Base-by-base conservation (phyloP, 2,329 filamentous ascomycete genomes). In the Scopulariopsis brevicaulis region DNA sequence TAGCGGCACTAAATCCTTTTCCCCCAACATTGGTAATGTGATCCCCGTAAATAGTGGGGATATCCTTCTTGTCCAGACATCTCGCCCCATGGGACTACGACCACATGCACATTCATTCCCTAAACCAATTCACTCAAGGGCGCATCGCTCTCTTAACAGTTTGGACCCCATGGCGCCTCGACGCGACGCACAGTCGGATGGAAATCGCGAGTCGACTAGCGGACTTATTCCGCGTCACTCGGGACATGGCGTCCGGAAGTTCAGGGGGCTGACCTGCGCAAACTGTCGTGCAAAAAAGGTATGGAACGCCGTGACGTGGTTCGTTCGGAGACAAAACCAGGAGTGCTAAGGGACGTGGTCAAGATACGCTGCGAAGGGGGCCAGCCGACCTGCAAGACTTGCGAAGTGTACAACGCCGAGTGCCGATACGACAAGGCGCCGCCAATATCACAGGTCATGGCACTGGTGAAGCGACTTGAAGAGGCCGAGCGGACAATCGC, bases 371-470 rank as follows among this genome's bases (percentile, higher is more conserved):
- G 67, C 55, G 67, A 67, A 24, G 66, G 68, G 7, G 58, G 58
- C 11, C 65, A 67, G 56, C 68, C 67, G 2, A 59, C 52, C 8
- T 70, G 67, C 61, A 67, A 66, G 59, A 70, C 63, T 1, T 70
- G 68, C 59, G 65, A 68, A 58, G 61, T 66, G 7, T 69, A 69
- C 54, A 54, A 64, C 28, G 67, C 66, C 35, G 61, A 66, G 20
- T 69, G 68, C 60, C 65, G 63, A 24, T 69, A 70, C 55, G 67
- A 70, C 54, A 69, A 68, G 57, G 53, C 63, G 51, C 68, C 66
- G 32, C 66, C 68, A 10, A 66, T 70, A 63, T 66, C 67, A 14
- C 67, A 69, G 59, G 59, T 69, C 48, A 53, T 69, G 7, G 64
- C 64, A 15, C 67, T 69, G 65, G 64, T 64, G 5, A 59, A 63